Conservation (phyloP, 1,284 basidiomycete genomes). For the Chondrostereum purpureum region DNA sequence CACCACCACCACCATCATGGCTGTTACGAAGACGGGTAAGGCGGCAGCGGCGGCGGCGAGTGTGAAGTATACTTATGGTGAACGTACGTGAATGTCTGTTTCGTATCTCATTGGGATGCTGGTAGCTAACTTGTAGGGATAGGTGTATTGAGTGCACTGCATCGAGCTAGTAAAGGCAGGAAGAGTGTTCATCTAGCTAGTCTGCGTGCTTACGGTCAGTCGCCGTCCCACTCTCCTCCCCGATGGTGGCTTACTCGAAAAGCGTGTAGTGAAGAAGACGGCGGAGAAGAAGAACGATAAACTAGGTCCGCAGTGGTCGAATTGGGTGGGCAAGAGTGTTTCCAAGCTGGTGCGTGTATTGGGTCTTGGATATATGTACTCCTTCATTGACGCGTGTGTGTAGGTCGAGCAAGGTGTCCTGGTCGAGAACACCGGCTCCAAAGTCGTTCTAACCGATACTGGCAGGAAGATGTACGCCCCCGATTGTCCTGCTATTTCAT, state of each 20-base stretch:
- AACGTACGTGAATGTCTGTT: neutral
- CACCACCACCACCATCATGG: too few relatives aligned
- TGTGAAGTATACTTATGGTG: conserved; percentile 3
- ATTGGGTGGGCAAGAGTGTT: conserved; percentile 42
- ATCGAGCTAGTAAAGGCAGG: conserved; percentile 28
- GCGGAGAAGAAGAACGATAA: conserved; percentile 38
- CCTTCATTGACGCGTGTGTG: too few relatives aligned
- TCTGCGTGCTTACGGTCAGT: conserved; percentile 37
- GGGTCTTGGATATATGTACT: too few relatives aligned
- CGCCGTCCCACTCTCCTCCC: conserved; percentile 1
- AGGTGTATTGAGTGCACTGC: conserved; percentile 1
- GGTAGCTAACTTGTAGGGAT: neutral
- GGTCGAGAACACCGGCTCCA: too few relatives aligned
- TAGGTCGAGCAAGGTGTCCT: conserved; percentile 40
- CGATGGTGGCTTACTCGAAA: conserved; percentile 2
- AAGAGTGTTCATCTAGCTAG: conserved; percentile 40
- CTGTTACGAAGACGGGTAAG: too few relatives aligned
- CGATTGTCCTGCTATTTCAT: neutral
- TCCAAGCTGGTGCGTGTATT: conserved; percentile 34
- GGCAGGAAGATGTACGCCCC: conserved; percentile 39
- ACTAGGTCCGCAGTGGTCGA: conserved; percentile 44
- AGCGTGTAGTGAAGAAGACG: conserved; percentile 36
- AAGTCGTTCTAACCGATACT: conserved; percentile 32
- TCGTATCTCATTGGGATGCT: neutral
- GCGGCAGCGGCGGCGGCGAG: neutral